Conservation (phyloP, 148 eudicot species). For the Dianthus caryophyllus region DNA sequence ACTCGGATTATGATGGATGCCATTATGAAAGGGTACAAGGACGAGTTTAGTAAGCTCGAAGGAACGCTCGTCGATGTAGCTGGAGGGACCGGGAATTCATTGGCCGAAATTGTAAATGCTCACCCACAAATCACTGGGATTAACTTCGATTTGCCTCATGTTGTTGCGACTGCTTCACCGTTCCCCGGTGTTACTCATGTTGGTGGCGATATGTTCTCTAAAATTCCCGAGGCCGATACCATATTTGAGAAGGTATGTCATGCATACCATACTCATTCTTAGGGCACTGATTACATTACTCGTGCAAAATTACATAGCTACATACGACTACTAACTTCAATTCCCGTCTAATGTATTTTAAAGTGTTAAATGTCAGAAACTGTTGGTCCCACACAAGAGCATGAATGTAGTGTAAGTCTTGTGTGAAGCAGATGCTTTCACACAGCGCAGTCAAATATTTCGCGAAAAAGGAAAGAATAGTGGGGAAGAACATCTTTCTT, state of each 20-base stretch:
- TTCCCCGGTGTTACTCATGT: constrained; percentile 37
- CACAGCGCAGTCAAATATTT: too few species aligned
- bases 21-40: constrained; percentile 24
- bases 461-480: too few species aligned
- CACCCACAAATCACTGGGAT: constrained; percentile 37
- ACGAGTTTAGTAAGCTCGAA: constrained; percentile 27
- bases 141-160: constrained; percentile 43
- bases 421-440: too few species aligned
- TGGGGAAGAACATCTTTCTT: too few species aligned
- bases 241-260: constrained; percentile 38
- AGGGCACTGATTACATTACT: too few species aligned
- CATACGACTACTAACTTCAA: too few species aligned
- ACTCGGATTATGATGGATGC: constrained; percentile 16
- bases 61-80: constrained; percentile 42
- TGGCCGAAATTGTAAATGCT: constrained; percentile 19
- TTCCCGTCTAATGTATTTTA: too few species aligned
- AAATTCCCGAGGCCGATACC: constrained; percentile 34
- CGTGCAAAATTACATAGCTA: too few species aligned
- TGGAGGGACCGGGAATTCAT: constrained; percentile 36
- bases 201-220: constrained; percentile 41
- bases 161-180: constrained; percentile 27
- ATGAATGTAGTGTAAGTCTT: too few species aligned
- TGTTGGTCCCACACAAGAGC: too few species aligned
- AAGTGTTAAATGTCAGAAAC: too few species aligned
- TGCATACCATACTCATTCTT: too few species aligned